These are phyloP conservation scores for Tagetes patula DNA, from an alignment of 129 eudicot species.

Conservation along the genomic window DNA sequence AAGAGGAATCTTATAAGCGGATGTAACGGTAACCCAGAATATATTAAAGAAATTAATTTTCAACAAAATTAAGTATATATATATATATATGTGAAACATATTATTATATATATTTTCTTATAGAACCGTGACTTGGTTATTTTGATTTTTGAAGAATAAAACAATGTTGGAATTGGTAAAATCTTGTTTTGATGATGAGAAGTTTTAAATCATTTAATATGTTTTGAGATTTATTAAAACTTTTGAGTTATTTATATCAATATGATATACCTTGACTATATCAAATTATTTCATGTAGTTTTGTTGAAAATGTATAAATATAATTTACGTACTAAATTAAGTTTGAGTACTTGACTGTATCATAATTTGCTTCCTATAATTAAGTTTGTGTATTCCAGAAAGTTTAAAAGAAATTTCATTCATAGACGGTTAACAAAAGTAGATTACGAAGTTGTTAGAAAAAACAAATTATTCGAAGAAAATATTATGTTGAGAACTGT, in stretches of 20 bases:
- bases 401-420: neutral
- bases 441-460: too few species aligned
- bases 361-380: neutral
- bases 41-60: neutral
- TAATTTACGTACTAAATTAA: neutral
- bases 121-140: neutral
- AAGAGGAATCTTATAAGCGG: conserved; percentile 29
- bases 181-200: neutral
- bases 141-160: neutral
- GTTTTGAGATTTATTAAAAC: neutral
- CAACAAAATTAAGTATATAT: too few species aligned
- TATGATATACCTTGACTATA: neutral
- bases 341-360: neutral
- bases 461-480: too few species aligned
- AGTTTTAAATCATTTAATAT: neutral
- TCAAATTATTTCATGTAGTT: neutral
- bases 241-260: neutral
- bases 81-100: too few species aligned
- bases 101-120: neutral
- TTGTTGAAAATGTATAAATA: neutral
- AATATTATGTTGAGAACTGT: too few species aligned
- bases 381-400: neutral
- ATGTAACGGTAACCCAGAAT: conserved; percentile 30
- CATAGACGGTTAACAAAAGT: too few species aligned
- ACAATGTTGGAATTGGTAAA: neutral